These are phyloP conservation scores for Phytophthora pini DNA, from an alignment of 352 stramenopile species.

Conservation along the genomic window DNA sequence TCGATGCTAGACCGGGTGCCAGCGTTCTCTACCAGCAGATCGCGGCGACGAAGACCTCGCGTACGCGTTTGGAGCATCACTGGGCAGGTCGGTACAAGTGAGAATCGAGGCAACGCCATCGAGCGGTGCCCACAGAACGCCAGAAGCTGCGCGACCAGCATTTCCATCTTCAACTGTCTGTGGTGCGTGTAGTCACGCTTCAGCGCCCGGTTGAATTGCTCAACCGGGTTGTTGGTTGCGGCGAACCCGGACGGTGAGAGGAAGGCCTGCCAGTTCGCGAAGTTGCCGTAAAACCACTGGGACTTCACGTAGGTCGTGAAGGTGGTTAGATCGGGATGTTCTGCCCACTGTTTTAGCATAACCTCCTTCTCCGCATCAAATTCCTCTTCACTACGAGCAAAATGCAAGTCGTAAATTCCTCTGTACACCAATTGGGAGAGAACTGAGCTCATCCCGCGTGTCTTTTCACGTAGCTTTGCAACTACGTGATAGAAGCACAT, in stretches of 20 bases:
- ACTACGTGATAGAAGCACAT: conserved; percentile 43
- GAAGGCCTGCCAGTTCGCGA: conserved; percentile 21
- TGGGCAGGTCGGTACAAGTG: neutral
- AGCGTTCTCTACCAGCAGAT: conserved; percentile 2
- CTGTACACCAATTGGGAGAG: too few relatives aligned
- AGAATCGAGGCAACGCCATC: neutral
- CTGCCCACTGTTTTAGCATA: too few relatives aligned
- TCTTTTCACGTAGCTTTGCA: conserved; percentile 21
- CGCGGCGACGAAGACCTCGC: neutral
- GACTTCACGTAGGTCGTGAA: conserved; percentile 1
- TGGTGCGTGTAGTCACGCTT: conserved; percentile 29
- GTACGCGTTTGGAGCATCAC: neutral
- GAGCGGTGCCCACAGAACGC: neutral
- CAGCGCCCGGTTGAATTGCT: conserved; percentile 34
- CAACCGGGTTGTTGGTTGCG: conserved; percentile 35
- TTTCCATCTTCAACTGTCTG: conserved; percentile 2
- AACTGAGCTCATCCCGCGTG: neutral
- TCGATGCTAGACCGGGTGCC: conserved; percentile 10
- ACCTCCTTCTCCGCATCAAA: too few relatives aligned
- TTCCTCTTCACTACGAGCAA: too few relatives aligned
- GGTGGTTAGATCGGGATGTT: neutral
- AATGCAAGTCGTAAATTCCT: too few relatives aligned
- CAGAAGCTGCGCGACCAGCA: conserved; percentile 1
- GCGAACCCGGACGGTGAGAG: neutral
- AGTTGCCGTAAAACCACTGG: conserved; percentile 5